These are phyloP conservation scores for Fistulinella staudtii DNA, from an alignment of 1,284 basidiomycete genomes.

Conservation along the genomic window DNA sequence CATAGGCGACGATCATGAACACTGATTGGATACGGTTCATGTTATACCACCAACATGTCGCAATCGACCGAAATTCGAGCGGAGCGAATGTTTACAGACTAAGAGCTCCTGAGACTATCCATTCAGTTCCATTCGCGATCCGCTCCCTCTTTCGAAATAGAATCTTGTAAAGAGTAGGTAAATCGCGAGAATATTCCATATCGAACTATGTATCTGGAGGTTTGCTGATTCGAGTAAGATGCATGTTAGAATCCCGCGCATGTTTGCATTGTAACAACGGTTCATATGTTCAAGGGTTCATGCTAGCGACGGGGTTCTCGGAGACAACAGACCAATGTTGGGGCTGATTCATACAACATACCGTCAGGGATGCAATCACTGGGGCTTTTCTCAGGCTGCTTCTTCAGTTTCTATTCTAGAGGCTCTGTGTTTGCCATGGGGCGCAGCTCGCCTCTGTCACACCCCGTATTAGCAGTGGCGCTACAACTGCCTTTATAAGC, in stretches of 20 bases:
- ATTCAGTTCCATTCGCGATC: conserved; percentile 13
- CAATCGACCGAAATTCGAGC: conserved; percentile 5
- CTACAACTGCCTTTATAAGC: too few relatives aligned
- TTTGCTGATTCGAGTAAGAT: not conserved
- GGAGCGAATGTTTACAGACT: not conserved
- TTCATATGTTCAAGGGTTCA: not conserved
- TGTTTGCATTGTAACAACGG: not conserved
- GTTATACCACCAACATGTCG: too few relatives aligned
- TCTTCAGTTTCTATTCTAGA: conserved; percentile 18
- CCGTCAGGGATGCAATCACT: too few relatives aligned
- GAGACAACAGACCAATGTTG: too few relatives aligned
- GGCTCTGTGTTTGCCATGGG: conserved; percentile 3
- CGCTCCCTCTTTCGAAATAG: conserved; percentile 4
- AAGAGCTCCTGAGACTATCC: not conserved
- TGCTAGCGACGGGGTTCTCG: not conserved
- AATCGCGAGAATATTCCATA: not conserved
- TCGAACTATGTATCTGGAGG: not conserved
- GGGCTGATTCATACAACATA: too few relatives aligned
- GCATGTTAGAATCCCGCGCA: too few relatives aligned
- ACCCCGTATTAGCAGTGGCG: conserved; percentile 14
- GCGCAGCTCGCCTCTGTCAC: conserved; percentile 23
- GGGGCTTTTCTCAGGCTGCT: too few relatives aligned
- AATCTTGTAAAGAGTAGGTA: not conserved
- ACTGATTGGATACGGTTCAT: conserved; percentile 15
- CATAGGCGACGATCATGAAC: conserved; percentile 23